Percentiles rank a stretch among this genome's conserved stretches.
phyloP scores from a whole-genome alignment of 2,329 filamentous ascomycete species.

The Chaetomiaceae sp. region DNA sequence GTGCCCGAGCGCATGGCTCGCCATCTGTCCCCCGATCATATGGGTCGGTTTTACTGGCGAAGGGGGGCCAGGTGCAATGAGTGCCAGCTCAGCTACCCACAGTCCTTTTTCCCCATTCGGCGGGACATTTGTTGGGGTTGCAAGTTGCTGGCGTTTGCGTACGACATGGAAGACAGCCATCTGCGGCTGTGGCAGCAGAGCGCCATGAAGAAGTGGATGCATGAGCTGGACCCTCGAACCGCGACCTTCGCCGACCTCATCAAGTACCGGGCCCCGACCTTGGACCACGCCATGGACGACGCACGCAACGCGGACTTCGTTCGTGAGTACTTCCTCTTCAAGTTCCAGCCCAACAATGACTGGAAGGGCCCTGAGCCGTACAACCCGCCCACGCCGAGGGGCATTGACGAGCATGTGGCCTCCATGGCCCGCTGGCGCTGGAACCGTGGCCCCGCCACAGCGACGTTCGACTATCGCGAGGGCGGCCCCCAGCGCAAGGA shows the following conservation, averaged over 20 bases:
- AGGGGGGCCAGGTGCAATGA: not conserved
- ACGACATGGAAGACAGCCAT: slow-evolving; percentile 18
- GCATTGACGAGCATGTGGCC: not conserved
- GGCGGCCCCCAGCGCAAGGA: slow-evolving; percentile 17
- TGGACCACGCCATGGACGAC: not conserved
- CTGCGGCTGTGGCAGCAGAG: slow-evolving; percentile 12
- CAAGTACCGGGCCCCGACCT: not conserved
- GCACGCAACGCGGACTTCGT: not conserved
- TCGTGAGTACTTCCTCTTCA: not conserved
- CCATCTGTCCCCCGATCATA: not conserved
- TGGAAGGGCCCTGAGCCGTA: not conserved
- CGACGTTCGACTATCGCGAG: slow-evolving; percentile 9
- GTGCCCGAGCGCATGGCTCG: not conserved
- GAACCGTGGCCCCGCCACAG: not conserved
- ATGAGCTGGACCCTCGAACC: not conserved
- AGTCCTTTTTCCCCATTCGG: slow-evolving; percentile 6
- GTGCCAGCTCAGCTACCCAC: slow-evolving; percentile 5
- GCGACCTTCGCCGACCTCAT: not conserved
- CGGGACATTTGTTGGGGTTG: slow-evolving; percentile 18
- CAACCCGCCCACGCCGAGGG: slow-evolving; percentile 3
- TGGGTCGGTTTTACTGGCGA: slow-evolving; percentile 2
- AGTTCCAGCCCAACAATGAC: not conserved
- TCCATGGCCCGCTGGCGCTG: slow-evolving; percentile 8
- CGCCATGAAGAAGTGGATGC: not conserved
- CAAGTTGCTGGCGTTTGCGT: slow-evolving; percentile 13